These are phyloP conservation scores for Raphanus hybrid DNA, from an alignment of 441 rosid genomes.

Conservation along the genomic window DNA sequence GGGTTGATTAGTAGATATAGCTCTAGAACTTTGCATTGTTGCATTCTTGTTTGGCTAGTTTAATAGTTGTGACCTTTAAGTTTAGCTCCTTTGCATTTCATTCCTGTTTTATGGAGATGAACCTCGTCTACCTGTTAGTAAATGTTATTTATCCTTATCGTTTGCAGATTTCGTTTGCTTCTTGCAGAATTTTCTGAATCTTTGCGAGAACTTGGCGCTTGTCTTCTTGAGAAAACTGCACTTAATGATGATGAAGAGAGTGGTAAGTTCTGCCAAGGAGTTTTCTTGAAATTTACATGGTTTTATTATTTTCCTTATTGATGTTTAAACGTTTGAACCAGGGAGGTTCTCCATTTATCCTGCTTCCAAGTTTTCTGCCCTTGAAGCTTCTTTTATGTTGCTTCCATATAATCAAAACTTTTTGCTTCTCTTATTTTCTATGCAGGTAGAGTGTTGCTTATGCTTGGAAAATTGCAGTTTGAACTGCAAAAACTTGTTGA, in stretches of 20 bases:
- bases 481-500: constrained; percentile 71
- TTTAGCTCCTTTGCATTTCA: not conserved
- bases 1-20: not conserved
- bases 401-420: not conserved
- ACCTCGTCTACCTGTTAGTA: not conserved
- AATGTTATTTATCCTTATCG: constrained; percentile 28
- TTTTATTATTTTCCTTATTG: constrained; percentile 1
- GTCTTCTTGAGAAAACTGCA: constrained; percentile 69
- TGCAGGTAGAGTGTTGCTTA: constrained; percentile 71
- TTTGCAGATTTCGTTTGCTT: constrained; percentile 40
- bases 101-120: not conserved
- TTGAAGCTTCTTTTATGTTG: not conserved
- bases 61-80: not conserved
- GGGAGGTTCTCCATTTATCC: not conserved
- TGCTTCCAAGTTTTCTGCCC: constrained; percentile 1
- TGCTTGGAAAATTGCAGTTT: constrained; percentile 78
- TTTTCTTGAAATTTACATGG: not conserved
- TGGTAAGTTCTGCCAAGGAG: constrained; percentile 48
- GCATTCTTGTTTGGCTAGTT: not conserved
- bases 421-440: constrained; percentile 25
- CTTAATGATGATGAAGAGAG: constrained; percentile 77
- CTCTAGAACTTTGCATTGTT: not conserved
- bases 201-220: constrained; percentile 66
- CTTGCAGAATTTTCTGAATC: constrained; percentile 78
- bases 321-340: not conserved